phyloP scores from a whole-genome alignment of 495 filamentous ascomycete genomes.

The Neohortaea acidophila region DNA sequence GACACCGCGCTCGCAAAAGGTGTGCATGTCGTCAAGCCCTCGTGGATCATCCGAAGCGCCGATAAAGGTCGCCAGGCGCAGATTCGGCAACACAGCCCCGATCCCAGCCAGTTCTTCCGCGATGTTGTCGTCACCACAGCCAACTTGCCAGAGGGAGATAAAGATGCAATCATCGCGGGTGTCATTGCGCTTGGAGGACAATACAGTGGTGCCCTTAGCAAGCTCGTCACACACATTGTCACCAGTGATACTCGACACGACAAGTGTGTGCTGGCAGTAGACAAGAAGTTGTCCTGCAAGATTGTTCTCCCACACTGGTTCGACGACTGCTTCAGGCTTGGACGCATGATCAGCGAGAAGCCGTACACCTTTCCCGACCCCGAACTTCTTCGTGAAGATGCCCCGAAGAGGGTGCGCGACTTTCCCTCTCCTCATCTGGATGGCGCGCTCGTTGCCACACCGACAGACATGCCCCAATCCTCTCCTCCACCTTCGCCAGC shows the following conservation, averaged over 20 bases:
- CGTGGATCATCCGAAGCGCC: constrained; percentile 61
- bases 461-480: constrained; percentile 26
- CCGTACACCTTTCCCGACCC: constrained; percentile 84
- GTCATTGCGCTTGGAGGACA: constrained; percentile 79
- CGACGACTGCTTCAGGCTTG: constrained; percentile 87
- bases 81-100: constrained; percentile 71
- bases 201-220: constrained; percentile 52
- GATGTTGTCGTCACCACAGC: constrained; percentile 60
- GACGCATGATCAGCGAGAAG: constrained; percentile 67
- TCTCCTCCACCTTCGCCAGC: constrained; percentile 22
- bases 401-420: constrained; percentile 4
- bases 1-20: constrained; percentile 50
- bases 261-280: constrained; percentile 49
- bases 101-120: constrained; percentile 79
- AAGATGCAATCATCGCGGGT: constrained; percentile 81
- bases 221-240: constrained; percentile 72
- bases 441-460: constrained; percentile 57
- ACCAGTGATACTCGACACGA: constrained; percentile 60
- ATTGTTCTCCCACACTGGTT: constrained; percentile 98
- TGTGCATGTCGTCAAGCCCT: constrained; percentile 69
- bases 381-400: constrained; percentile 38
- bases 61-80: constrained; percentile 54
- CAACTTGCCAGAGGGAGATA: constrained; percentile 75
- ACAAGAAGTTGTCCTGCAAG: constrained; percentile 53
- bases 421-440: constrained; percentile 39